Percentiles rank a stretch among this genome's conserved stretches.
Evolutionary conservation across 257 asterid species (phyloP).

Genomic region (Plantago elongata): DNA sequence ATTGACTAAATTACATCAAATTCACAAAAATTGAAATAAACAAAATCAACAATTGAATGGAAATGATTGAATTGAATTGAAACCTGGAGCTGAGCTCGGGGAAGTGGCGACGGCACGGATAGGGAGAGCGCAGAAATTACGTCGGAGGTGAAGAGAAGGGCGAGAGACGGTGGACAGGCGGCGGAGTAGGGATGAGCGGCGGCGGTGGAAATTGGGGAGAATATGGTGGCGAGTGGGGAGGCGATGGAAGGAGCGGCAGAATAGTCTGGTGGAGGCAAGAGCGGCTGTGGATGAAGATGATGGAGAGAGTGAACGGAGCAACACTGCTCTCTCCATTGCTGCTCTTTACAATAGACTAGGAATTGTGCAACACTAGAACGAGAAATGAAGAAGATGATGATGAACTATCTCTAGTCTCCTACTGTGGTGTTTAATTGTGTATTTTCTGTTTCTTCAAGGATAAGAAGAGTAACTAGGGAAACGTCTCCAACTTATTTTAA

Average conservation of each 20-base stretch:
- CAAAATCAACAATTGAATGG: not conserved
- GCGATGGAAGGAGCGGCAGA: slow-evolving; percentile 58
- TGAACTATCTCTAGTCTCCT: too few species aligned
- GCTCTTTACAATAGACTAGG: slow-evolving; percentile 10
- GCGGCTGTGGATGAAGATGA: slow-evolving; percentile 39
- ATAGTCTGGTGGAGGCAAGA: slow-evolving; percentile 50
- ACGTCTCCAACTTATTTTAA: too few species aligned
- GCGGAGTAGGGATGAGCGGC: slow-evolving; percentile 45
- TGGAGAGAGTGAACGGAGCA: slow-evolving; percentile 61
- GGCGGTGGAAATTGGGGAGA: slow-evolving; percentile 35
- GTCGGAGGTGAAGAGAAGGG: slow-evolving; percentile 35
- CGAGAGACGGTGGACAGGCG: slow-evolving; percentile 33
- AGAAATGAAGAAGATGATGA: not conserved
- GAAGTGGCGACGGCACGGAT: slow-evolving; percentile 69
- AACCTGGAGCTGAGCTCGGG: slow-evolving; percentile 45
- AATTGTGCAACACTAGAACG: slow-evolving; percentile 24
- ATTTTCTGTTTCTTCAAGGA: too few species aligned
- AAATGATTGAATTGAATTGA: not conserved
- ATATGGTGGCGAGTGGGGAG: slow-evolving; percentile 49
- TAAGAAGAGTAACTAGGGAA: too few species aligned
- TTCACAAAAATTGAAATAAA: not conserved
- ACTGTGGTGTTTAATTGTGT: not conserved
- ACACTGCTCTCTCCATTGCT: slow-evolving; percentile 75
- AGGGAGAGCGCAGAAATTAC: slow-evolving; percentile 46
- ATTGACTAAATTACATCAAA: too few species aligned